These are phyloP conservation scores for Xylogone sp. DNA, from an alignment of 2,329 filamentous ascomycete species.

Conservation along the genomic window DNA sequence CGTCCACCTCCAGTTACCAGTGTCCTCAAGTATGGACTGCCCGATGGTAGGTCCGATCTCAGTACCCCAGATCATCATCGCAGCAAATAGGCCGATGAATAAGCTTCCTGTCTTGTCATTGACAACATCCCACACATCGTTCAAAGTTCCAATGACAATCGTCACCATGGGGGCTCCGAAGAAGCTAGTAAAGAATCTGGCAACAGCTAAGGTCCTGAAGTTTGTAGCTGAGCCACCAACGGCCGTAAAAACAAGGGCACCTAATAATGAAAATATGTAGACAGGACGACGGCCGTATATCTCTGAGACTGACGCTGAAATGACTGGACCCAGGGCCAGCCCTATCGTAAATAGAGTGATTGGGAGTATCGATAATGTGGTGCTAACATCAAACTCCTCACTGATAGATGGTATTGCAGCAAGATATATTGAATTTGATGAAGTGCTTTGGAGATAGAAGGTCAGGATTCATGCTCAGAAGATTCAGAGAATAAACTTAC, in stretches of 20 bases:
- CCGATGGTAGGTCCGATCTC: conserved; percentile 6
- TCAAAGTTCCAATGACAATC: conserved; percentile 7
- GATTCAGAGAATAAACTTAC: too few relatives aligned
- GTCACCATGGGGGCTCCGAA: conserved; percentile 6
- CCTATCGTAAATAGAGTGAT: not conserved
- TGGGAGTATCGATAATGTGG: conserved; percentile 4
- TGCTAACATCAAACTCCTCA: conserved; percentile 1
- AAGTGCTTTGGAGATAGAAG: too few relatives aligned
- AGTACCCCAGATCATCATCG: conserved; percentile 5
- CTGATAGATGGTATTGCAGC: not conserved
- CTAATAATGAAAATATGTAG: conserved; percentile 5
- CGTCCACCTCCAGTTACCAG: conserved; percentile 9
- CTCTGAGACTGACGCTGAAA: conserved; percentile 4
- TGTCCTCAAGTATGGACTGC: conserved; percentile 5
- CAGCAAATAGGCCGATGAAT: conserved; percentile 6
- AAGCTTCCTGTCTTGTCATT: conserved; percentile 7
- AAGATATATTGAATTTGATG: not conserved
- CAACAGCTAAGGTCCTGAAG: conserved; percentile 1
- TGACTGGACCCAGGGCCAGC: not conserved
- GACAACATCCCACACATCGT: conserved; percentile 11
- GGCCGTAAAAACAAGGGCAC: conserved; percentile 9
- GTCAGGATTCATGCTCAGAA: too few relatives aligned
- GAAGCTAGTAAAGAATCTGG: conserved; percentile 6
- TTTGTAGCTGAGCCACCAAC: conserved; percentile 3
- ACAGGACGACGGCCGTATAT: conserved; percentile 7